Evolutionary conservation across 2,329 filamentous ascomycete genomes (phyloP), one percentile per base, ranked within the genome.

Genomic region (Hortaea sp.): DNA sequence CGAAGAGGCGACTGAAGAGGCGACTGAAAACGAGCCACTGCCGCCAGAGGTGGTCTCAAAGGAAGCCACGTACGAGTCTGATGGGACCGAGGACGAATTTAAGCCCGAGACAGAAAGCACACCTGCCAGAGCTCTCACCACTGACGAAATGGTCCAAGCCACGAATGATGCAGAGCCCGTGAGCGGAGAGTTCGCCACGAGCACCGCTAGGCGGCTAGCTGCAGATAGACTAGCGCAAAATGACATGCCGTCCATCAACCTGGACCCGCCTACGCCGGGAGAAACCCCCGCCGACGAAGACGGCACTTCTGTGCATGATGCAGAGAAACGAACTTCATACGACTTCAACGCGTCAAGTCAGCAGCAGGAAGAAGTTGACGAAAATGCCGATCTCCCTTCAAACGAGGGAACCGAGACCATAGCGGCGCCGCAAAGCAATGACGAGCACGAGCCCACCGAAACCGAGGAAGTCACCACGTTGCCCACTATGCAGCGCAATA

Each of bases 41-140:
- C 81, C 85, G 4, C 82, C 82, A 1, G 75, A 86, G 11, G 80
- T 85, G 9, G 84, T 82, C 0, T 81, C 81, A 1, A 75, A 83
- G 12, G 82, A 88, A 58, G 75, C 66, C 46, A 81, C 78, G 1
- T 81, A 85, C 53, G 65, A 72, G 10, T 85, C 81, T 10, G 79
- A 84, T 48, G 69, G 71, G 29, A 57, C 57, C 28, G 57, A 62
- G 13, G 55, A 61, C 11, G 52, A 49, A 10, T 46, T 47, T 48
- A 13, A 42, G 10, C 44, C 51, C 31, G 44, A 47, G 3, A 29
- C 32, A 10, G 44, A 46, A 29, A 52, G 40, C 13, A 45, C 47
- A 29, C 50, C 53, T 7, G 45, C 39, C 12, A 29, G 41, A 39
- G 51, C 52, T 13, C 30, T 39, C 38, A 32, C 39, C n/a, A 11